These are phyloP conservation scores for Secale cereale DNA, from an alignment of 176 grass and related monocot species.

Conservation along the genomic window DNA sequence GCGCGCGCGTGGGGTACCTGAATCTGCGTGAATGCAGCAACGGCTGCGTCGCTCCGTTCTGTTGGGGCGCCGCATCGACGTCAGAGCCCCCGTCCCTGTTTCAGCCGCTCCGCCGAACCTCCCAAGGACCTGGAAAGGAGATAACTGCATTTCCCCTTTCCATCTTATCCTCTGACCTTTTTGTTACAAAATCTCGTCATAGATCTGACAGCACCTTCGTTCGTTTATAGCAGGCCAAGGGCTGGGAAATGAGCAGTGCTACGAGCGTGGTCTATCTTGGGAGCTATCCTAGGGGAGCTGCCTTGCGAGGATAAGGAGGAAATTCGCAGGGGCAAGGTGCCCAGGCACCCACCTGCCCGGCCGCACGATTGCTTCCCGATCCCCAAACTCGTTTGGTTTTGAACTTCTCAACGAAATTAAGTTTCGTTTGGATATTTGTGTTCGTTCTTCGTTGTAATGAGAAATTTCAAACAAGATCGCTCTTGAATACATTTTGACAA, in stretches of 20 bases:
- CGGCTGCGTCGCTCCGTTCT: neutral
- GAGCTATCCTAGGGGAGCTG: neutral
- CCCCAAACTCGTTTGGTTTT: too few relatives aligned
- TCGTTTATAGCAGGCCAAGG: neutral
- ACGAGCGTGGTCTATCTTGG: neutral
- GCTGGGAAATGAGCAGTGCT: too few relatives aligned
- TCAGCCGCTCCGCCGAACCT: neutral
- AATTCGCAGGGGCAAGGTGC: too few relatives aligned
- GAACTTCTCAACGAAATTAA: too few relatives aligned
- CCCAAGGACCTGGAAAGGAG: neutral
- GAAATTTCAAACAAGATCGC: too few relatives aligned
- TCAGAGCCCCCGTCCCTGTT: neutral
- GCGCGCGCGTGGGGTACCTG: neutral
- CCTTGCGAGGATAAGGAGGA: neutral
- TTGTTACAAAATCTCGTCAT: neutral
- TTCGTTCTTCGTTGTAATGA: too few relatives aligned
- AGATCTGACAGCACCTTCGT: neutral
- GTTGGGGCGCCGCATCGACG: constrained; percentile 3
- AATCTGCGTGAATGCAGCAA: neutral
- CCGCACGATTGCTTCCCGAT: too few relatives aligned
- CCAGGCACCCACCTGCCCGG: too few relatives aligned
- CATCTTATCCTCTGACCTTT: neutral
- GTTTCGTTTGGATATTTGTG: too few relatives aligned
- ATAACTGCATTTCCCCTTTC: neutral
- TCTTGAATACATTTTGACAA: too few relatives aligned